Evolutionary conservation across 2,329 filamentous ascomycete species (phyloP).

Genomic region (Magnaporthiopsis rhizophila): DNA sequence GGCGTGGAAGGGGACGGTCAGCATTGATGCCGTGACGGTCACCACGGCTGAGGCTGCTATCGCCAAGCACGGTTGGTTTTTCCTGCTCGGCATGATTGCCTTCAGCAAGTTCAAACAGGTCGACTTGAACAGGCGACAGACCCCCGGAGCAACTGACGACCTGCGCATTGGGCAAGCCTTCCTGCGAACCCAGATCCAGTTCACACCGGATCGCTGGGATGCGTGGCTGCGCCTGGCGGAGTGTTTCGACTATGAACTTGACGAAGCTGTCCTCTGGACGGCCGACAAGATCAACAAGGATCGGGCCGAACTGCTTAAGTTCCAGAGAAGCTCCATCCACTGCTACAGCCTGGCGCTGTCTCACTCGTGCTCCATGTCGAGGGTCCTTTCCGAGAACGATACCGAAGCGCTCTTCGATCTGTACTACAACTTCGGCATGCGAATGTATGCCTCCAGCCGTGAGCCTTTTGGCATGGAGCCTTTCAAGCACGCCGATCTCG

Average conservation of each 20-base stretch:
- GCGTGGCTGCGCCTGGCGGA: conserved; percentile 85
- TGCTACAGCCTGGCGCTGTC: conserved; percentile 60
- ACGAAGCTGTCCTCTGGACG: conserved; percentile 81
- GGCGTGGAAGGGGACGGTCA: conserved; percentile 70
- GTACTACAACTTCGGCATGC: conserved; percentile 53
- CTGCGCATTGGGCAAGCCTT: conserved; percentile 74
- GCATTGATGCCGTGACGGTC: conserved; percentile 63
- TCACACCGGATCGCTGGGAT: conserved; percentile 76
- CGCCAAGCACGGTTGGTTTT: conserved; percentile 84
- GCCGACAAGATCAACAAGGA: conserved; percentile 88
- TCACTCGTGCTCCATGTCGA: conserved; percentile 38
- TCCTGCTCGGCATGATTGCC: conserved; percentile 79
- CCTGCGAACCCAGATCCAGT: conserved; percentile 74
- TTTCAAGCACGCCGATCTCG: conserved; percentile 47
- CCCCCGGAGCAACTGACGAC: conserved; percentile 73
- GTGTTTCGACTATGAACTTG: conserved; percentile 79
- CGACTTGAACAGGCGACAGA: conserved; percentile 66
- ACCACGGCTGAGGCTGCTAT: conserved; percentile 61
- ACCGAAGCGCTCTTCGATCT: conserved; percentile 49
- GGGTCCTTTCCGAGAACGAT: conserved; percentile 30
- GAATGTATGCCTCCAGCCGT: conserved; percentile 53
- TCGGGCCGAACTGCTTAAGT: conserved; percentile 62
- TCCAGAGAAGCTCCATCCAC: conserved; percentile 75
- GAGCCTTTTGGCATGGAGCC: conserved; percentile 57
- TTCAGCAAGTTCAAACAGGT: conserved; percentile 72